Percentiles rank a stretch among this genome's conserved stretches.
phyloP scores from a whole-genome alignment of 2,329 filamentous ascomycete species.

The Eutypella sp. region DNA sequence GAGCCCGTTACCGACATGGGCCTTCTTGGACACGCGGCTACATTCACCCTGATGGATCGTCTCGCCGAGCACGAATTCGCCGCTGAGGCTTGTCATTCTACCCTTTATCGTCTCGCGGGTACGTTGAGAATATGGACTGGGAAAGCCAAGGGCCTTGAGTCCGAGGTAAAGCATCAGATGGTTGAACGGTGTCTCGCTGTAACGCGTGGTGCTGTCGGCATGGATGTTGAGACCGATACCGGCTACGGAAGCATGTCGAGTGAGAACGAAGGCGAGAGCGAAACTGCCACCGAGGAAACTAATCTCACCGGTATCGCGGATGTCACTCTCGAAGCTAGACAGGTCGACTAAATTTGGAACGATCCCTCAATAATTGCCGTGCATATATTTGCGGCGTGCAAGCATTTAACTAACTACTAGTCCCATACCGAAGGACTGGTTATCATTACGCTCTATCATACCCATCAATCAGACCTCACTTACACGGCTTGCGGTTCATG shows the following conservation, averaged over 20 bases:
- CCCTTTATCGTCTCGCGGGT: constrained; percentile 53
- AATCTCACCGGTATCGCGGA: no score
- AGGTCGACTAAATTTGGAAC: no score
- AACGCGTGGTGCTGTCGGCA: constrained; percentile 53
- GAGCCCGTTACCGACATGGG: constrained; percentile 40
- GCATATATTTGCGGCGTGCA: no score
- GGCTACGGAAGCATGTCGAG: constrained; percentile 55
- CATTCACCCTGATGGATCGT: constrained; percentile 53
- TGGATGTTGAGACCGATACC: constrained; percentile 49
- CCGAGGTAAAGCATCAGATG: constrained; percentile 46
- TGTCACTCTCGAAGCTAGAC: background rate
- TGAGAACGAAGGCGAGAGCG: constrained; percentile 27
- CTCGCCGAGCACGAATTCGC: constrained; percentile 44
- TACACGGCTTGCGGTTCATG: no score
- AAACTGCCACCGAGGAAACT: background rate
- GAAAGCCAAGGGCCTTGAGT: constrained; percentile 46
- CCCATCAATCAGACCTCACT: no score
- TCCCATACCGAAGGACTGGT: no score
- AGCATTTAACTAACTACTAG: no score
- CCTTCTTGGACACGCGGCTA: constrained; percentile 55
- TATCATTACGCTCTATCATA: no score
- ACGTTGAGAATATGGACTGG: constrained; percentile 57
- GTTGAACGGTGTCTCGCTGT: constrained; percentile 52
- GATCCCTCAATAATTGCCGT: no score
- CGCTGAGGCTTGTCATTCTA: constrained; percentile 40